Base-by-base conservation (phyloP, 805 yeast genomes). In the Yarrowia sp. region DNA sequence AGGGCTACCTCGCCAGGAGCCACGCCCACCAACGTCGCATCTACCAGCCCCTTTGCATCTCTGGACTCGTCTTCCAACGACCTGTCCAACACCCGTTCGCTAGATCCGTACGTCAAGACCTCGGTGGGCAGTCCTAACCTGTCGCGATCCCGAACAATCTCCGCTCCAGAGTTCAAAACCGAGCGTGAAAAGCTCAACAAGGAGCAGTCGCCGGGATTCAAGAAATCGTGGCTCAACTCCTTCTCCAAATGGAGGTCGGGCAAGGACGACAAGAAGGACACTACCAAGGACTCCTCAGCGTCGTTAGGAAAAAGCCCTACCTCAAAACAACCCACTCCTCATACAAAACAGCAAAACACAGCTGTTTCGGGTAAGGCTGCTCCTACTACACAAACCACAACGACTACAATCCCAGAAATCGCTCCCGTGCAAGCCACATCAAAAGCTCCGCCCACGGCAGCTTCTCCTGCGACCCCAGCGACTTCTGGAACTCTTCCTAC, bases 131-230 rank as follows among this genome's bases (percentile, higher is more conserved):
- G 65, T 9, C 63, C 63, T 11, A n/a, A 14, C 7, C 52, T 59
- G 32, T n/a, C 52, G 2, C 65, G 65, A 0, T 59, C 65, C 2
- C 48, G 52, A 12, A 59, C 65, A 15, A 59, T 59, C 9, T 59
- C 65, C 10, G 65, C 52, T 16, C 65, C 65, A 14, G 65, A 59
- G 22, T 59, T 59, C 52, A 59, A 59, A 15, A 10, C 41, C n/a
- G 65, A 59, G 65, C 50, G 65, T 4, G 65, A 59, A n/a, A 59
- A 59, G 16, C 52, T 59, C 42, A 45, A 32, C 65, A 59, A 59
- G 52, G 65, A 59, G 22, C 65, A 59, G 42, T 59, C 65, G n/a
- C 52, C 65, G 8, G 32, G 65, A n/a, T 59, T 59, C 65, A 59
- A 59, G 32, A 59, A 59, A 42, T 8, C 65, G 42, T 59, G 65